Evolutionary conservation across 2,329 filamentous ascomycete species (phyloP), one percentile per base, ranked within the genome.

Genomic region (Periconia sp.): DNA sequence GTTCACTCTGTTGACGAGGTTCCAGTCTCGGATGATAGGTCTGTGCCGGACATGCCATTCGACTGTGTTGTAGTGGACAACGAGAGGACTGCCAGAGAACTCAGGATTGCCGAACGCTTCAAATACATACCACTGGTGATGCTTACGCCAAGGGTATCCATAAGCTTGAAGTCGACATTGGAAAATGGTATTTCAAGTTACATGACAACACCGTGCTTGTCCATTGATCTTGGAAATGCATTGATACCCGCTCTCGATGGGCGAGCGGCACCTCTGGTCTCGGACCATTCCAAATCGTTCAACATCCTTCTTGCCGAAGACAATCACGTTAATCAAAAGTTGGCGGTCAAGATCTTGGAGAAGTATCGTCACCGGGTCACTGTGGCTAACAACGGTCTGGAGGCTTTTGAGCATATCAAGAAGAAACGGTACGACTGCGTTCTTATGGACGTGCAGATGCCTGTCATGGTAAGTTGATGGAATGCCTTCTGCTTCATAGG

Each of bases 361-460:
- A 97, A 97, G 75, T 96, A 97, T 74, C 92, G 97, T 69, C 91
- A 95, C 70, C 87, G 88, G 23, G 91, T 95, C 20, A 93, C 90
- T 1, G 94, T 99, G 20, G 94, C 96, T 42, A 91, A 92, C 65
- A 99, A 99, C 71, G 94, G 94, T 56, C 83, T 92, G 60, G 93
- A 97, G 70, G 94, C 94, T 1, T 86, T 97, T 14, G 90, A 97
- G 69, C 87, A 90, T n/a, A 87, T 97, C 64, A 92, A 95, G 81
- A 85, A 88, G 71, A 93, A 89, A 77, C 89, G 91, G 71, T 99
- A 95, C 72, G 94, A 99, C 73, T 91, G 96, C 57, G 94, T 99
- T 60, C 82, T 99, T 46, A 99, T 99, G 94, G 94, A 99, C 71
- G 94, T 99, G 17, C 94, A 97, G 73, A 99, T 99, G 94, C 94